Evolutionary conservation across 257 asterid species (phyloP).

Genomic region (Solanum rostratum): DNA sequence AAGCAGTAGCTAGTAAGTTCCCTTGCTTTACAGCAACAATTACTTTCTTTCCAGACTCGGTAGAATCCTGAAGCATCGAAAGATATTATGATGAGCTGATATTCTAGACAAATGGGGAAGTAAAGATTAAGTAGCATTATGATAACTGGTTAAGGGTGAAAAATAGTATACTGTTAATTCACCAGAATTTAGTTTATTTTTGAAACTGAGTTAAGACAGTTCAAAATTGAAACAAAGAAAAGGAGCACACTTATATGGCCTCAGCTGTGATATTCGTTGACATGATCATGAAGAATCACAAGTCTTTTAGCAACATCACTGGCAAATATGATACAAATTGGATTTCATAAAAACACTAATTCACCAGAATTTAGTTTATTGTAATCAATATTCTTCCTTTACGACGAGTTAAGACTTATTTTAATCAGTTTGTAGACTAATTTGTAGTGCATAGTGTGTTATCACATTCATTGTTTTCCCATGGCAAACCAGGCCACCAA

Average conservation of each 20-base stretch:
- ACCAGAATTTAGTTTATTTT: too few relatives aligned
- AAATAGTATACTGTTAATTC: neutral
- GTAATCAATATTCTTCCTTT: neutral
- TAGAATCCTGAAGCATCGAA: constrained; percentile 33
- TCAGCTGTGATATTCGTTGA: constrained; percentile 25
- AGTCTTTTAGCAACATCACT: neutral
- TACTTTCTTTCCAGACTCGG: constrained; percentile 34
- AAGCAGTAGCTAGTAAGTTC: constrained; percentile 91
- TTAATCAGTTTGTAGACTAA: neutral
- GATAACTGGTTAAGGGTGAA: neutral
- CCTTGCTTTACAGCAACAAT: constrained; percentile 97
- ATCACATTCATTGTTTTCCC: neutral
- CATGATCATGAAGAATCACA: constrained; percentile 5
- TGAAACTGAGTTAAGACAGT: neutral
- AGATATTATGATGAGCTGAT: neutral
- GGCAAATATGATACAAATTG: neutral
- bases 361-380: neutral
- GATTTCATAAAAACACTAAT: neutral
- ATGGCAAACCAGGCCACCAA: neutral
- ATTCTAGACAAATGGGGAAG: neutral
- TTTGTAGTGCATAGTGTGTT: neutral
- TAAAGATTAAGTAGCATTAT: neutral
- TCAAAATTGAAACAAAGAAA: neutral
- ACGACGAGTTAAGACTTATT: neutral
- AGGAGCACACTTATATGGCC: constrained; percentile 2